phyloP scores from a whole-genome alignment of 2,329 filamentous ascomycete genomes.

The Colletotrichum shisoi region DNA sequence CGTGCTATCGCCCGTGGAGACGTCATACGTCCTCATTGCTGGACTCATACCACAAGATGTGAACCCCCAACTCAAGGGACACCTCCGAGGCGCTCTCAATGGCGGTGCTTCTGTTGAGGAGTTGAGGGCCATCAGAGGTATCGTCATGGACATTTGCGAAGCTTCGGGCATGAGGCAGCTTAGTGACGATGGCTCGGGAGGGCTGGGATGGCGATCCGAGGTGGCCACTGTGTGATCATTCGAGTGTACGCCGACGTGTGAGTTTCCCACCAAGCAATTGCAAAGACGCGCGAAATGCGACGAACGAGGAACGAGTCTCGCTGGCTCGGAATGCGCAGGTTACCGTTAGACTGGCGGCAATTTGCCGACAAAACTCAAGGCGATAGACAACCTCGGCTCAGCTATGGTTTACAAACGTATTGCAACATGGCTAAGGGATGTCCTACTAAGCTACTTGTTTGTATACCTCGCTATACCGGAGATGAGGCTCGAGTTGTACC shows the following conservation, averaged over 20 bases:
- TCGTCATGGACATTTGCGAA: conserved; percentile 57
- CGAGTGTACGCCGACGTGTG: not conserved
- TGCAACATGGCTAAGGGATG: not conserved
- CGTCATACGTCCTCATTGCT: conserved; percentile 60
- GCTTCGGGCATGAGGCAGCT: conserved; percentile 57
- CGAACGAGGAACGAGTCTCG: not conserved
- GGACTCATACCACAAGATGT: conserved; percentile 62
- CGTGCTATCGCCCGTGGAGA: conserved; percentile 57
- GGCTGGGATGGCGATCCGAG: conserved; percentile 58
- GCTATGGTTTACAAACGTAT: not conserved
- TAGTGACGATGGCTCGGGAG: conserved; percentile 45
- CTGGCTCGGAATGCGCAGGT: not conserved
- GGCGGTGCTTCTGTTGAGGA: conserved; percentile 58
- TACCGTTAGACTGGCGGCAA: not conserved
- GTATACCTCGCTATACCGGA: not conserved
- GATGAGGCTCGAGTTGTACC: conserved; percentile 16
- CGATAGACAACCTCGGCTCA: not conserved
- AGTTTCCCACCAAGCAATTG: not conserved
- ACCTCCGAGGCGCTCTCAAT: conserved; percentile 60
- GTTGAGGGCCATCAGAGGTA: conserved; percentile 57
- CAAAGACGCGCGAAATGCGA: not conserved
- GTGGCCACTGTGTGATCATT: conserved; percentile 51
- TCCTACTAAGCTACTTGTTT: not conserved
- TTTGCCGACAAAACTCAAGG: not conserved
- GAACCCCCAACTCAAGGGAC: conserved; percentile 62